Percentiles rank a stretch among this genome's conserved stretches.
Evolutionary conservation across 108 stramenopile genomes (phyloP).

Genomic region (Bacterosira constricta): DNA sequence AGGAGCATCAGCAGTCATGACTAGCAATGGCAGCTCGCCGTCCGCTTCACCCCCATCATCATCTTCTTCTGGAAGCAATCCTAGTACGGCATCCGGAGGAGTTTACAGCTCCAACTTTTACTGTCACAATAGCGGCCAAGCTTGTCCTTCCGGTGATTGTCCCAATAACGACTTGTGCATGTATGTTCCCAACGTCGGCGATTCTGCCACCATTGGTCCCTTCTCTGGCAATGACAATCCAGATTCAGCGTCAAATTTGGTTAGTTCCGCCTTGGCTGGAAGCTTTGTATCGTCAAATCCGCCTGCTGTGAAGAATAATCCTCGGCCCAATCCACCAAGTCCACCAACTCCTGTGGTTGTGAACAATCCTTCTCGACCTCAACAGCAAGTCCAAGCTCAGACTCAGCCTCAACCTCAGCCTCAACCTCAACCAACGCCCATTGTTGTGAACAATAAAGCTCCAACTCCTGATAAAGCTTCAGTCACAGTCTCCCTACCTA

Average conservation of each 20-base stretch:
- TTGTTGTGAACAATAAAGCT: no score
- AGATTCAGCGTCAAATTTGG: conserved; percentile 16
- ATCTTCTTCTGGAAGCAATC: not conserved
- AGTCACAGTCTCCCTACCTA: no score
- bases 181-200: conserved; percentile 17
- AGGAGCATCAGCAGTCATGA: not conserved
- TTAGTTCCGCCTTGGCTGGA: conserved; percentile 16
- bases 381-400: no score
- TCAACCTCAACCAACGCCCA: not conserved
- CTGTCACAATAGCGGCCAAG: conserved; percentile 23
- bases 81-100: not conserved
- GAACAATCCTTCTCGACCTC: no score
- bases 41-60: not conserved
- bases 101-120: conserved; percentile 24
- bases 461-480: no score
- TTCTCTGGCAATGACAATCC: not conserved
- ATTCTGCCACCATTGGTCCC: conserved; percentile 21
- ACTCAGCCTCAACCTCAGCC: not conserved
- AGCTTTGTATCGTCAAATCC: not conserved
- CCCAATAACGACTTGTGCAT: conserved; percentile 21
- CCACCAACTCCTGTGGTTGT: no score
- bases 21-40: not conserved
- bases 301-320: not conserved
- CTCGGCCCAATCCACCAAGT: no score
- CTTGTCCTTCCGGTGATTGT: conserved; percentile 30